A percentile compares a stretch with the other conserved stretches of the same genome.
Evolutionary conservation across 768 basidiomycete species (phyloP).

Genomic region (Cystofilobasidium ferigula): DNA sequence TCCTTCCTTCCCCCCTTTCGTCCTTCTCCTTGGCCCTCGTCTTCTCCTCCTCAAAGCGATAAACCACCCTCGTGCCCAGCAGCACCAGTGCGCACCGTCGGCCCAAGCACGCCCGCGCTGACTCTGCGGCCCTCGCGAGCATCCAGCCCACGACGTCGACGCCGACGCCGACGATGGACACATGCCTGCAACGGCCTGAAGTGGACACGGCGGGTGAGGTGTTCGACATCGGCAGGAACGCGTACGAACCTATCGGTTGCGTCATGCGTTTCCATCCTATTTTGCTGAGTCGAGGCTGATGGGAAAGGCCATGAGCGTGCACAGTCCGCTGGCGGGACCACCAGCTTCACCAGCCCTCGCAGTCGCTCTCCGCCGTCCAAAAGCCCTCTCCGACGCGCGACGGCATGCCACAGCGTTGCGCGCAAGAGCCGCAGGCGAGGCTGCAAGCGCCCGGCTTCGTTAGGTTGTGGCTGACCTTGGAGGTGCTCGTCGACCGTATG

Average conservation of each 20-base stretch:
- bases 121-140: no score
- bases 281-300: no score
- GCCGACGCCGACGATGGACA: no score
- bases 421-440: no score
- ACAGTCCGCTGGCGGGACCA: slow-evolving; percentile 2
- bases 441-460: not conserved
- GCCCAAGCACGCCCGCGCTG: no score
- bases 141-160: no score
- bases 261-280: no score
- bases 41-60: no score
- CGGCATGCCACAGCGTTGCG: no score
- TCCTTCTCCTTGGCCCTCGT: not conserved
- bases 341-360: not conserved
- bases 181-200: not conserved
- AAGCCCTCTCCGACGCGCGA: not conserved
- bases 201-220: not conserved
- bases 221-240: not conserved
- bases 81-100: no score
- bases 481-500: not conserved
- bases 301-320: not conserved
- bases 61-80: no score
- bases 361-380: not conserved
- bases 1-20: not conserved
- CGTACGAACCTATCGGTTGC: not conserved
- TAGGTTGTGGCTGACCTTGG: not conserved